Evolutionary conservation across 2,329 filamentous ascomycete species (phyloP).

Genomic region (Ophiostoma fasciatum): DNA sequence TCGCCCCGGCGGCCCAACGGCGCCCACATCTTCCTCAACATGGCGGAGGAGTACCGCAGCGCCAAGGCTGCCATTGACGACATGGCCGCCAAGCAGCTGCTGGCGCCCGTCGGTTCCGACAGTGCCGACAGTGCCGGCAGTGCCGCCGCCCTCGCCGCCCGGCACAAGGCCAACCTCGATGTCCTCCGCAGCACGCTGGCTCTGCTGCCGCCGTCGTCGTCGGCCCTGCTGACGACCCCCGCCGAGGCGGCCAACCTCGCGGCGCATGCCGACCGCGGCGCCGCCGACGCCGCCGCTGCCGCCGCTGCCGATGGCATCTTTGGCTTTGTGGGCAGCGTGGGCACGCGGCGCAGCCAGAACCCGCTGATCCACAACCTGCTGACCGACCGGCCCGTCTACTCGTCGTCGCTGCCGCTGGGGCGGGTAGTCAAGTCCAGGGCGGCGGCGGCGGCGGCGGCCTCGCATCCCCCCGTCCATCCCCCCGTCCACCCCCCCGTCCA

Average conservation of each 20-base stretch:
- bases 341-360: slow-evolving; percentile 48
- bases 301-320: slow-evolving; percentile 27
- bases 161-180: slow-evolving; percentile 56
- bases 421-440: slow-evolving; percentile 36
- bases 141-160: slow-evolving; percentile 13
- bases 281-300: not conserved
- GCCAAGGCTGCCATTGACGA: slow-evolving; percentile 47
- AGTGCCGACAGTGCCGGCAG: not conserved
- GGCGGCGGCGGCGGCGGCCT: not conserved
- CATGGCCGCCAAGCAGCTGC: slow-evolving; percentile 3
- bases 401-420: slow-evolving; percentile 71
- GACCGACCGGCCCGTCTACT: slow-evolving; percentile 86
- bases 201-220: slow-evolving; percentile 69
- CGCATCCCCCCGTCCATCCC: no score
- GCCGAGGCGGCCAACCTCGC: slow-evolving; percentile 54
- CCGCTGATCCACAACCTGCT: slow-evolving; percentile 90
- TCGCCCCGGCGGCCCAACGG: slow-evolving; percentile 43
- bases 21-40: slow-evolving; percentile 77
- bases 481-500: not conserved
- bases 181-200: slow-evolving; percentile 56
- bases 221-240: slow-evolving; percentile 78
- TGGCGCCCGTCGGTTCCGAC: no score
- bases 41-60: slow-evolving; percentile 72
- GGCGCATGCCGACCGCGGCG: not conserved
- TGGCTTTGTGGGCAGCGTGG: slow-evolving; percentile 33